Conservation (phyloP, 2,329 filamentous ascomycete species). For the Aspergillus fumigatiaffinis region DNA sequence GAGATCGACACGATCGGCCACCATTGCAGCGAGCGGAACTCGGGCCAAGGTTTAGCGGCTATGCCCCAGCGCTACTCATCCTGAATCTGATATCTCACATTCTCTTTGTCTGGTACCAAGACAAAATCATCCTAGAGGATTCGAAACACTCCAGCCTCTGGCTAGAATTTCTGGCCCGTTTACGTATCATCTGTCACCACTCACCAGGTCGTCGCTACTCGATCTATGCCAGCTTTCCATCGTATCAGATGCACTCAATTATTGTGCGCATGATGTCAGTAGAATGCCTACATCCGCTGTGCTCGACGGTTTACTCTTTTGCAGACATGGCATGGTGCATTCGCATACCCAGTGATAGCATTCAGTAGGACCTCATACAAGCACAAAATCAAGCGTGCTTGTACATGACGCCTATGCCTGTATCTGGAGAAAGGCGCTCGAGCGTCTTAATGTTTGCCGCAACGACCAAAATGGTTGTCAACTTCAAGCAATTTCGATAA, state of each 20-base stretch:
- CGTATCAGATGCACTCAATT: neutral
- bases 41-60: conserved; percentile 12
- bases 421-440: neutral
- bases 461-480: neutral
- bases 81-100: conserved; percentile 26
- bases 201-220: neutral
- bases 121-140: neutral
- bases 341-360: neutral
- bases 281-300: neutral
- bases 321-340: neutral
- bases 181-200: neutral
- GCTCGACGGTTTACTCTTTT: neutral
- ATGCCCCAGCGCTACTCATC: conserved; percentile 3
- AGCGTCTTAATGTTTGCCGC: neutral
- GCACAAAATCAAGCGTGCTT: neutral
- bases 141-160: neutral
- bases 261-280: neutral
- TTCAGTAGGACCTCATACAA: neutral
- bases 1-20: conserved; percentile 10
- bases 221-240: neutral
- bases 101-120: conserved; percentile 1
- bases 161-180: neutral
- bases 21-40: conserved; percentile 6
- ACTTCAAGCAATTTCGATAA: neutral
- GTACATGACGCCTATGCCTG: neutral